phyloP scores from a whole-genome alignment of 164 flowering plant species.

The Brasenia schreberi region DNA sequence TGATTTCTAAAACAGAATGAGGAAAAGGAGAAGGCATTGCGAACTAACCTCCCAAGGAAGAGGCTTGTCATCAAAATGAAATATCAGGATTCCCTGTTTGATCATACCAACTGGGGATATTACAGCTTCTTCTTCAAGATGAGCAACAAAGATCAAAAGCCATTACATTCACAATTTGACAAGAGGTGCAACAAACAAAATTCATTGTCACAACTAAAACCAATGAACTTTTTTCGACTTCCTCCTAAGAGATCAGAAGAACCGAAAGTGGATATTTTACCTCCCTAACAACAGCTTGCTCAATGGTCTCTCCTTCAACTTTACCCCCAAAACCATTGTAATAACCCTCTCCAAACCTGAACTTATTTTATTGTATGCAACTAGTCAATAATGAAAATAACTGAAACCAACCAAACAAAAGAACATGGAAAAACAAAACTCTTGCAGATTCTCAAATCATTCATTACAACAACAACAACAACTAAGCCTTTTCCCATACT shows the following conservation, averaged over 20 bases:
- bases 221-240: not conserved
- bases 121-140: not conserved
- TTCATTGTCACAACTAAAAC: not conserved
- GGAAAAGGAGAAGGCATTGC: not conserved
- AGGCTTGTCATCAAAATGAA: constrained; percentile 1
- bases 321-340: constrained; percentile 2
- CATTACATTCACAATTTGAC: not conserved
- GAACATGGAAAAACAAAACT: not conserved
- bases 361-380: no score
- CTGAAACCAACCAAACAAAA: not conserved
- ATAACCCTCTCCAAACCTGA: constrained; percentile 2
- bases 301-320: constrained; percentile 2
- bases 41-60: constrained; percentile 2
- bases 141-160: not conserved
- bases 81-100: constrained; percentile 1
- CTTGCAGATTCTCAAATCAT: no score
- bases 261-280: not conserved
- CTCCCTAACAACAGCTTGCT: constrained; percentile 1
- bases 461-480: no score
- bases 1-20: not conserved
- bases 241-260: not conserved
- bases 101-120: constrained; percentile 2
- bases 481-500: no score
- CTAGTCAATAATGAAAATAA: no score
- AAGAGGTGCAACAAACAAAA: not conserved